Conservation (phyloP, 257 asterid species). For the Solanum virginianum region DNA sequence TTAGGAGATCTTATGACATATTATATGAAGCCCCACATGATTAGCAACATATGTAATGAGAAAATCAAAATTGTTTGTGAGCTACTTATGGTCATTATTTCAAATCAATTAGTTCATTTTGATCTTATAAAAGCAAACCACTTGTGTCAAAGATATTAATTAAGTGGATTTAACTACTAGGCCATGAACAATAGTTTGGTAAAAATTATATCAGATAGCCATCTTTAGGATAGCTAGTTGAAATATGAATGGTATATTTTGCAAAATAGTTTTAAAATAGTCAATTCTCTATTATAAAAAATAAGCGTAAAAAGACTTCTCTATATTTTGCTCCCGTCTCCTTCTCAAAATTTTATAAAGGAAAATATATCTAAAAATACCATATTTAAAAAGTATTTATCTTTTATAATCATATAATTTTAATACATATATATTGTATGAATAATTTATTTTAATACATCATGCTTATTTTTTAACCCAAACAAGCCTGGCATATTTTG, state of each 20-base stretch:
- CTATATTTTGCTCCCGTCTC: too few species aligned
- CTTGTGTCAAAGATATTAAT: neutral
- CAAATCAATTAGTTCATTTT: neutral
- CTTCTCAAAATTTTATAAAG: too few species aligned
- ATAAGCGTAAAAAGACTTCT: too few species aligned
- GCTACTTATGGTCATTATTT: neutral
- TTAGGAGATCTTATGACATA: neutral
- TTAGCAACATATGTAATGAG: neutral
- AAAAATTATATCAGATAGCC: neutral
- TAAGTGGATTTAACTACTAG: neutral
- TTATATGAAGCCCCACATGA: neutral
- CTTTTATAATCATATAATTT: too few species aligned
- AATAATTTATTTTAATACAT: too few species aligned
- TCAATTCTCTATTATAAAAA: too few species aligned
- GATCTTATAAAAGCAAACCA: neutral
- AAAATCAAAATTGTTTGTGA: neutral
- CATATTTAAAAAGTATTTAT: too few species aligned
- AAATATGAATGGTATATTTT: neutral
- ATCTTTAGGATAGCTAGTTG: neutral
- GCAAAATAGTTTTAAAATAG: neutral
- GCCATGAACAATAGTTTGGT: neutral
- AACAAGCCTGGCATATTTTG: too few species aligned
- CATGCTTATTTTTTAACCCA: too few species aligned
- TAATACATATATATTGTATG: too few species aligned
- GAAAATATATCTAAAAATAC: too few species aligned